phyloP scores from a whole-genome alignment of 106 monocot species.

The Hemerocallis citrina region DNA sequence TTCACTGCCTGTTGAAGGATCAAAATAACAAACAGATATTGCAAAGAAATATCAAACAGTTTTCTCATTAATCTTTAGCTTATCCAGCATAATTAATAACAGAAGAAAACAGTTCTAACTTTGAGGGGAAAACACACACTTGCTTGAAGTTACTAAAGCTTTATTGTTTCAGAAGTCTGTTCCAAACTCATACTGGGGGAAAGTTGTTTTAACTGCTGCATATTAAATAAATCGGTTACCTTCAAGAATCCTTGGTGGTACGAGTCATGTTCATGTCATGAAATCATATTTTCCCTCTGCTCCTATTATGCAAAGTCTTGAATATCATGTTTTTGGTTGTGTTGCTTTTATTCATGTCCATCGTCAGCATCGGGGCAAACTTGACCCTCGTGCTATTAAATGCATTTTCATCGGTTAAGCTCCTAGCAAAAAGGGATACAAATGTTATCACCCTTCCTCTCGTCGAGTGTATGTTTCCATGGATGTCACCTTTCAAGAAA shows the following conservation, averaged over 20 bases:
- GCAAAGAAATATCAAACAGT: too few relatives aligned
- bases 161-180: too few relatives aligned
- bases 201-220: too few relatives aligned
- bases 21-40: too few relatives aligned
- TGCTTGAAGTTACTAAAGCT: too few relatives aligned
- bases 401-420: not conserved
- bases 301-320: too few relatives aligned
- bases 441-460: not conserved
- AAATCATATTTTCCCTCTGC: too few relatives aligned
- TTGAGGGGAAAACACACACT: too few relatives aligned
- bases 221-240: too few relatives aligned
- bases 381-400: not conserved
- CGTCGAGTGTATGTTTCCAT: not conserved
- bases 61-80: not conserved
- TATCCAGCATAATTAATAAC: not conserved
- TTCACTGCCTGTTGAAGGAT: conserved; percentile 56
- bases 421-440: not conserved
- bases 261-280: too few relatives aligned
- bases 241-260: too few relatives aligned
- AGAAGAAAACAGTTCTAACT: not conserved
- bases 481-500: not conserved
- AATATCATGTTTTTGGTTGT: not conserved
- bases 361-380: not conserved
- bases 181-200: too few relatives aligned
- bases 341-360: not conserved